Percentiles rank a stretch among this genome's conserved stretches.
phyloP scores from a whole-genome alignment of 169 alveolate species.

The Plasmodium inui region DNA sequence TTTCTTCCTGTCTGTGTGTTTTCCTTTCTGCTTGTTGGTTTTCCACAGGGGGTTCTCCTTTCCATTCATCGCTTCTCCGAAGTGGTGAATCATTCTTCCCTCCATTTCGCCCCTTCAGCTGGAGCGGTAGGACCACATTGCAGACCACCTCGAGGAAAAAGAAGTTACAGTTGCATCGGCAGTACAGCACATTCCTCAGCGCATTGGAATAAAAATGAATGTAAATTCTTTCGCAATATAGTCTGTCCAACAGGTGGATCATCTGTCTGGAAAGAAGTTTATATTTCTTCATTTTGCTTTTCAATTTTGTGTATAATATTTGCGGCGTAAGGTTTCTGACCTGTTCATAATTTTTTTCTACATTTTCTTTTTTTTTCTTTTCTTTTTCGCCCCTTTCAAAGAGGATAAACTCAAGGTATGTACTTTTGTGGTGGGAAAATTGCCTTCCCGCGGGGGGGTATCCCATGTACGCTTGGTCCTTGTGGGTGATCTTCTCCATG shows the following conservation, averaged over 20 bases:
- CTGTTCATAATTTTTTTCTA: slow-evolving; percentile 15
- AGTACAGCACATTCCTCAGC: slow-evolving; percentile 30
- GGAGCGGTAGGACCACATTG: slow-evolving; percentile 38
- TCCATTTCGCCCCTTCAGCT: background rate
- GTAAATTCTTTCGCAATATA: slow-evolving; percentile 44
- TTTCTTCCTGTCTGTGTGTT: background rate
- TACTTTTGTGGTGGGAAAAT: slow-evolving; percentile 20
- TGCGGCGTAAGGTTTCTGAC: background rate
- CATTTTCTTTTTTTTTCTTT: background rate
- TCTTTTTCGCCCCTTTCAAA: background rate
- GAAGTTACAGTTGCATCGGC: slow-evolving; percentile 37
- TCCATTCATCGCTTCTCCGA: background rate
- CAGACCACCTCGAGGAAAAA: slow-evolving; percentile 35
- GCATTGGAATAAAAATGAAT: slow-evolving; percentile 49
- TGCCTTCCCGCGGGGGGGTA: background rate
- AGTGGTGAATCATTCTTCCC: background rate
- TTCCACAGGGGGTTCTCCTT: background rate
- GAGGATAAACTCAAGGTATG: slow-evolving; percentile 38
- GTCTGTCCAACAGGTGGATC: slow-evolving; percentile 11
- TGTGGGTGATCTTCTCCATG: background rate
- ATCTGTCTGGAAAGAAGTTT: slow-evolving; percentile 11
- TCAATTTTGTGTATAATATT: slow-evolving; percentile 29
- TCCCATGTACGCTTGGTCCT: background rate
- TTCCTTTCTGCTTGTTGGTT: background rate
- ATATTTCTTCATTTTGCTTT: slow-evolving; percentile 6